Evolutionary conservation across 2,329 filamentous ascomycete genomes (phyloP).

Genomic region (Neonectria faginata): DNA sequence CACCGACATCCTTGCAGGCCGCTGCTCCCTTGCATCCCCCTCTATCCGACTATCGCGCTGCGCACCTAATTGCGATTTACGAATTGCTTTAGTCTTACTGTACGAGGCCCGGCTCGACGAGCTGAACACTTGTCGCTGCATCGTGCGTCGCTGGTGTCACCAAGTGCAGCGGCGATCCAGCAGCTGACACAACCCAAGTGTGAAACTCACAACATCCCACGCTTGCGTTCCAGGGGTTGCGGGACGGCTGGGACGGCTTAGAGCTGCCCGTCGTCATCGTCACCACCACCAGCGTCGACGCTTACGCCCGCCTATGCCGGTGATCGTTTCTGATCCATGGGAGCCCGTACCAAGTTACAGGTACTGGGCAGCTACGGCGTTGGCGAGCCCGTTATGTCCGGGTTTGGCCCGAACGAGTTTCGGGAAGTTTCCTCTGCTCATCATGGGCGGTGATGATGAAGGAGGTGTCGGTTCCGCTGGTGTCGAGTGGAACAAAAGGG

Average conservation of each 20-base stretch:
- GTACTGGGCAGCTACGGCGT: not conserved
- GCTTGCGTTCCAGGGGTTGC: slow-evolving; percentile 12
- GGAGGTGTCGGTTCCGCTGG: slow-evolving; percentile 11
- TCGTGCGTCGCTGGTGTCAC: slow-evolving; percentile 25
- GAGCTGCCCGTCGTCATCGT: slow-evolving; percentile 19
- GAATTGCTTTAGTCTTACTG: not conserved
- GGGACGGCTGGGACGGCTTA: slow-evolving; percentile 11
- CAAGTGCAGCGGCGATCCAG: slow-evolving; percentile 28
- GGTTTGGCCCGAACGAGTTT: slow-evolving; percentile 17
- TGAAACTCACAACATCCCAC: slow-evolving; percentile 17
- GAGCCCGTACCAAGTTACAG: not conserved
- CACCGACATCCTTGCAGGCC: slow-evolving; percentile 37
- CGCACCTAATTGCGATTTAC: not conserved
- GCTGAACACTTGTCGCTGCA: slow-evolving; percentile 19
- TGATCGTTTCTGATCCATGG: slow-evolving; percentile 19
- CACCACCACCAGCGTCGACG: slow-evolving; percentile 5
- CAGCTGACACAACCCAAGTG: slow-evolving; percentile 23
- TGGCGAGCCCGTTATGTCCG: slow-evolving; percentile 19
- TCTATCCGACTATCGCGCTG: not conserved
- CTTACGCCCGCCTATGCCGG: slow-evolving; percentile 17
- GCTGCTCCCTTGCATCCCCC: slow-evolving; percentile 35
- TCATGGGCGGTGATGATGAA: not conserved
- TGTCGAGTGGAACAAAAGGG: not conserved
- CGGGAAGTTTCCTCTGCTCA: slow-evolving; percentile 21
- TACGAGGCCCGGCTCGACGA: slow-evolving; percentile 8